phyloP scores from a whole-genome alignment of 306 rosid genomes.

The Boehmeria nivea region DNA sequence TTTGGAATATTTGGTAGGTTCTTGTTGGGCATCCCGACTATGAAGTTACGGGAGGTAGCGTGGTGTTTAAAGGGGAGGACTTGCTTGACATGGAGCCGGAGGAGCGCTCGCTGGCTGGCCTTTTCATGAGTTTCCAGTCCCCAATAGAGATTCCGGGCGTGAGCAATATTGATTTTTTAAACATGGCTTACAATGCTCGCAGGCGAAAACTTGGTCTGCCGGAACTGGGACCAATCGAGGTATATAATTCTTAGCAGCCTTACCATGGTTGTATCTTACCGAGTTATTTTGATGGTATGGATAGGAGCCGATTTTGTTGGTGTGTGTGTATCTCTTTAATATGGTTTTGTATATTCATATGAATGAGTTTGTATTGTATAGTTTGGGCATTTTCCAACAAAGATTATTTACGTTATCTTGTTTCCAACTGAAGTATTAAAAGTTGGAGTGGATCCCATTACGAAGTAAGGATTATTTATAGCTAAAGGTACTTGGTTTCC shows the following conservation, averaged over 20 bases:
- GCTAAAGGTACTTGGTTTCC: too few species aligned
- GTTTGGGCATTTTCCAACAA: too few species aligned
- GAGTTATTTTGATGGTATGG: background rate
- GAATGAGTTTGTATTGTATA: too few species aligned
- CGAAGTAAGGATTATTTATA: too few species aligned
- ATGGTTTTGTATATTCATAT: too few species aligned
- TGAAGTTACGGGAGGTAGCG: constrained; percentile 76
- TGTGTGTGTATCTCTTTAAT: background rate
- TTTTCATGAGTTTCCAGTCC: constrained; percentile 94
- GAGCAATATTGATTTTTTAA: constrained; percentile 70
- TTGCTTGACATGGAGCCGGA: constrained; percentile 85
- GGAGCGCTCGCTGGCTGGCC: constrained; percentile 75
- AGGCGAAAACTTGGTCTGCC: constrained; percentile 68
- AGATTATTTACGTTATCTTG: too few species aligned
- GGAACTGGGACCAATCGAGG: constrained; percentile 90
- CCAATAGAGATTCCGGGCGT: constrained; percentile 94
- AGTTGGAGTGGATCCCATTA: too few species aligned
- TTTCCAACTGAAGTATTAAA: too few species aligned
- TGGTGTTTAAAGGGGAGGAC: constrained; percentile 66
- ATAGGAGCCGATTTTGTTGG: background rate
- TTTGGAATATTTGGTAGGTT: constrained; percentile 45
- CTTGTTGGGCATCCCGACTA: constrained; percentile 95
- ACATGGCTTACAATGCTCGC: constrained; percentile 90
- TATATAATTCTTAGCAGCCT: constrained; percentile 3
- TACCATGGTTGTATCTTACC: background rate